Base-by-base conservation (phyloP, 139 green algal species). In the Yamagishiella unicocca region DNA sequence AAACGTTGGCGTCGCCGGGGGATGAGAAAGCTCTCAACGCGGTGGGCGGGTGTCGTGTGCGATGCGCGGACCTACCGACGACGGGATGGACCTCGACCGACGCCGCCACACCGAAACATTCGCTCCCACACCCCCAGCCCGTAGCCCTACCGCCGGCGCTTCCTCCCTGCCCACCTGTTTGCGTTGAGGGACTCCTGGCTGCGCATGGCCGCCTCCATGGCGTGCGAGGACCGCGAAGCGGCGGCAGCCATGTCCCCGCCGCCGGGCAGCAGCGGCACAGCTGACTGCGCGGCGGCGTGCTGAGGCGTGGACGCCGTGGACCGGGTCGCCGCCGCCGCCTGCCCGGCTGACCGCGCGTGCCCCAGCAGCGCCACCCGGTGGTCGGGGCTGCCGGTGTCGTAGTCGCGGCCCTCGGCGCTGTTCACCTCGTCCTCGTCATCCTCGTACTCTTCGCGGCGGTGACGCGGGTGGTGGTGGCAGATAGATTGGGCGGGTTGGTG, bases 391-490 rank as follows among this genome's bases (percentile, higher is more conserved):
- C 17, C 72, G 43, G 70, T 40, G 21, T 62, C 72, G n/a, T 75
- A 75, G 35, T 35, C 2, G 67, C 35, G 21, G 10, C 27, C 4
- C 31, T 77, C 62, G 9, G 80, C 80, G 80, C 80, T 86, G 80
- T 72, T 86, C 29, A 86, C 80, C 42, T 86, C 80, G 21, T 86
- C 80, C 10, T 74, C 80, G 62, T 77, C 62, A 0, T 76, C 64
- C 4, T 66, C 80, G 31, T 12, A 62, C 10, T 75, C 61, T 19
- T 75, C 61, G 55, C n/a, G n/a, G n/a, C n/a, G n/a, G n/a, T n/a
- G n/a, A n/a, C n/a, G n/a, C n/a, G n/a, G n/a, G n/a, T n/a, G n/a
- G n/a, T n/a, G n/a, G n/a, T n/a, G n/a, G n/a, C n/a, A n/a, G n/a
- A n/a, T n/a, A n/a, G n/a, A n/a, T n/a, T n/a, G n/a, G n/a, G n/a